phyloP scores from a whole-genome alignment of 768 basidiomycete species.

The Amanita jacksonii region DNA sequence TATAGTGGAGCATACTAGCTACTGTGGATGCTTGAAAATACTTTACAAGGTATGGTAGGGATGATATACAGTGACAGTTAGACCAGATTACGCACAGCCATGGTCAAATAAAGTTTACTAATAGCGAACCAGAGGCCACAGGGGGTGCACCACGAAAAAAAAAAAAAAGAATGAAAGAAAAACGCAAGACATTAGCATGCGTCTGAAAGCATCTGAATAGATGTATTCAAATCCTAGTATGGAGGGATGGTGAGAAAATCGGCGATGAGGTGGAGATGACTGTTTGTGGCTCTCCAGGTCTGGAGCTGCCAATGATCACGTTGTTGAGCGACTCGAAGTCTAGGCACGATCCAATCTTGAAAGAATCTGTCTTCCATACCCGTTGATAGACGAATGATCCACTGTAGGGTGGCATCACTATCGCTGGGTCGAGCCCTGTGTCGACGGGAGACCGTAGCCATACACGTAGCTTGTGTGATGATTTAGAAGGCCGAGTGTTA shows the following conservation, averaged over 20 bases:
- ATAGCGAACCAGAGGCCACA: too few relatives aligned
- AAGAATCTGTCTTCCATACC: constrained; percentile 53
- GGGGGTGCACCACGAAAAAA: too few relatives aligned
- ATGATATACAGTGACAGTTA: too few relatives aligned
- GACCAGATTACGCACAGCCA: too few relatives aligned
- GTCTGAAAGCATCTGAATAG: too few relatives aligned
- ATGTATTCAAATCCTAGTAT: background rate
- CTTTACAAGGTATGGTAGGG: too few relatives aligned
- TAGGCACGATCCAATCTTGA: constrained; percentile 50
- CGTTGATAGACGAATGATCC: constrained; percentile 54
- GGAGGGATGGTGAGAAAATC: background rate
- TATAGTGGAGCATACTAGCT: too few relatives aligned
- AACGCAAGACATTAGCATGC: too few relatives aligned
- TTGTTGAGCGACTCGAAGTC: constrained; percentile 45
- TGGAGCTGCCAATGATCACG: constrained; percentile 40
- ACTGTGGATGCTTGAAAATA: too few relatives aligned
- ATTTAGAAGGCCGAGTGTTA: constrained; percentile 41
- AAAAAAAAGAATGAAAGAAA: too few relatives aligned
- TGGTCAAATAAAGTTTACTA: too few relatives aligned
- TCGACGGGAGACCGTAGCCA: constrained; percentile 47
- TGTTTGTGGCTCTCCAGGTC: constrained; percentile 30
- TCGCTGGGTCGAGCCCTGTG: constrained; percentile 19
- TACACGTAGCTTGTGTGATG: constrained; percentile 53
- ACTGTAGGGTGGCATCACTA: constrained; percentile 26
- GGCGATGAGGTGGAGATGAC: constrained; percentile 13